Conservation (phyloP, 2,329 filamentous ascomycete genomes). For the Neofusicoccum ribis region DNA sequence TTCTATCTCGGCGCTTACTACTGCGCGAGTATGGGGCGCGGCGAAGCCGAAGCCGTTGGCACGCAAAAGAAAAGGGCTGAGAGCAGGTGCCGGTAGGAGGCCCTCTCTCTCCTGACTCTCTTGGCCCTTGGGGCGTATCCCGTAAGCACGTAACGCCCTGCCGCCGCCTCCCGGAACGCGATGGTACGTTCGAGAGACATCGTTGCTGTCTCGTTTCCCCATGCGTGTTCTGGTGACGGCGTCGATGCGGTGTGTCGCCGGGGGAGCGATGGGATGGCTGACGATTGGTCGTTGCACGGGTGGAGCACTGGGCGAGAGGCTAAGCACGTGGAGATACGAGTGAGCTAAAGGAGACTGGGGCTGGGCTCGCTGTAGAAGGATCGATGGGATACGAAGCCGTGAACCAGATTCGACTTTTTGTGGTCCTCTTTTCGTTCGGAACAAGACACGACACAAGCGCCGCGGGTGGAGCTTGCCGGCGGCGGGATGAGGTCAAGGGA, state of each 20-base stretch:
- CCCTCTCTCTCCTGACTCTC: not conserved
- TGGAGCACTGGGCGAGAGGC: not conserved
- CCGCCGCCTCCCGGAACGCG: too few relatives aligned
- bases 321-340: not conserved
- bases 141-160: too few relatives aligned
- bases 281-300: not conserved
- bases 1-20: too few relatives aligned
- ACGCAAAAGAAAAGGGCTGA: too few relatives aligned
- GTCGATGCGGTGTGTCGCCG: not conserved
- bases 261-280: not conserved
- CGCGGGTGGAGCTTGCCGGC: not conserved
- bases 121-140: too few relatives aligned
- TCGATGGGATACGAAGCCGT: not conserved
- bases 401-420: not conserved
- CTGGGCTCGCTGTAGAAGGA: not conserved
- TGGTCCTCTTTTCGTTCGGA: not conserved
- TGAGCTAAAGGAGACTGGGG: not conserved
- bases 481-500: too few relatives aligned
- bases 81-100: too few relatives aligned
- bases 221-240: not conserved
- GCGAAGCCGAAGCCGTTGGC: too few relatives aligned
- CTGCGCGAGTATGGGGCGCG: too few relatives aligned
- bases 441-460: too few relatives aligned
- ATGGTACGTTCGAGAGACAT: not conserved
- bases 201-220: not conserved